Percentiles rank a stretch among this genome's conserved stretches.
These are phyloP conservation scores for Aquilaria sinensis DNA, from an alignment of 345 rosid genomes.

Conservation along the genomic window DNA sequence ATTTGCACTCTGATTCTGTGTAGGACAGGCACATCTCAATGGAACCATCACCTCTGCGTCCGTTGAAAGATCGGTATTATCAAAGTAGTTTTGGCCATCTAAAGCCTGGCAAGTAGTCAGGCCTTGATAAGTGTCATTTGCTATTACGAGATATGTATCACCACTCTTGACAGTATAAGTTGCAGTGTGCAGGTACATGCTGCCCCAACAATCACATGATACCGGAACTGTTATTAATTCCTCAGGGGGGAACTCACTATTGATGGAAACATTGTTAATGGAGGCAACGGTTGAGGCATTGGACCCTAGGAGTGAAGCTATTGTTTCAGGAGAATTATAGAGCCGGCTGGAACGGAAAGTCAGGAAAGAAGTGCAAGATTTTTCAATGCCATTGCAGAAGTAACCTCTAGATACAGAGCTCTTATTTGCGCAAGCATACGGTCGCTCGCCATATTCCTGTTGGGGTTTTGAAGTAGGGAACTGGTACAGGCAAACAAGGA, in stretches of 20 bases:
- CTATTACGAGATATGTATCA: constrained; percentile 1
- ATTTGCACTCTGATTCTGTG: constrained; percentile 9
- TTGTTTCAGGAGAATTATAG: constrained; percentile 12
- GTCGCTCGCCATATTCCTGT: not conserved
- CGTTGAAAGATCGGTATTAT: accelerated
- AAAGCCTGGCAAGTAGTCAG: constrained; percentile 25
- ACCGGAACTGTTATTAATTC: constrained; percentile 21
- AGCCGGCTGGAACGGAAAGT: constrained; percentile 14
- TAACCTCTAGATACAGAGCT: constrained; percentile 18
- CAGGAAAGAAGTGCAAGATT: constrained; percentile 22
- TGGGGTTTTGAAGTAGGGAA: not conserved
- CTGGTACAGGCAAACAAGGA: no score
- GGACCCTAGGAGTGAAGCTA: constrained; percentile 25
- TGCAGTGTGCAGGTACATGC: constrained; percentile 14
- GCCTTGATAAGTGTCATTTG: constrained; percentile 26
- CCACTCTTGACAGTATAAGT: not conserved
- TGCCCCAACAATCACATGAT: constrained; percentile 26
- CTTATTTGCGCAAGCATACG: not conserved
- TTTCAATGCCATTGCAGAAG: constrained; percentile 18
- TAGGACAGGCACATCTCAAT: constrained; percentile 28
- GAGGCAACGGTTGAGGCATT: constrained; percentile 15
- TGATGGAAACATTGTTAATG: constrained; percentile 15
- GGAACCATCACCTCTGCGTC: constrained; percentile 8
- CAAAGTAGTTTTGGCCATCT: constrained; percentile 9
- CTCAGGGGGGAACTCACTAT: not conserved